phyloP scores from a whole-genome alignment of 2,329 filamentous ascomycete species.

The Periconia digitata region DNA sequence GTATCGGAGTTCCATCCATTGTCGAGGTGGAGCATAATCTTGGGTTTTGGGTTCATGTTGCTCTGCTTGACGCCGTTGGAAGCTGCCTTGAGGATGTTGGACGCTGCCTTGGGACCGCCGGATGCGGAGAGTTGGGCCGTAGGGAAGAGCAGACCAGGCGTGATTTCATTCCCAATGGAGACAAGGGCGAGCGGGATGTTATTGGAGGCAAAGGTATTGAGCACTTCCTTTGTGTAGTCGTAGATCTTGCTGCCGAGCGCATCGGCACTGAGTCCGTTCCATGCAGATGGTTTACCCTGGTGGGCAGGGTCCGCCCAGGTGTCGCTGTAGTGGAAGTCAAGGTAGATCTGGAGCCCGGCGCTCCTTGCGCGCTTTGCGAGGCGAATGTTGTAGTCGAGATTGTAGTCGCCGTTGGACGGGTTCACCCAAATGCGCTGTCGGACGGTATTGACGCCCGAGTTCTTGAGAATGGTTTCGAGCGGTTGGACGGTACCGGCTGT shows the following conservation, averaged over 20 bases:
- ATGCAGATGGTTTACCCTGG: conserved; percentile 64
- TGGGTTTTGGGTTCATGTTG: conserved; percentile 57
- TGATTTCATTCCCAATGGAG: conserved; percentile 75
- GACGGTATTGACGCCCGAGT: conserved; percentile 67
- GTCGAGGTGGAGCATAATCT: conserved; percentile 75
- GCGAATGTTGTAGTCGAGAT: conserved; percentile 69
- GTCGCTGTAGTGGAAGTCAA: conserved; percentile 69
- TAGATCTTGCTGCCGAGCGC: conserved; percentile 64
- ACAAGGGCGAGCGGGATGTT: conserved; percentile 63
- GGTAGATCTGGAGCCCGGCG: conserved; percentile 61
- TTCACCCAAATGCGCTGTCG: conserved; percentile 74
- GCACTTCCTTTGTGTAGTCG: conserved; percentile 66
- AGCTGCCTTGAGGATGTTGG: conserved; percentile 64
- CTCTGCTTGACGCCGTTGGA: conserved; percentile 67
- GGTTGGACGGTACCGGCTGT: conserved; percentile 54
- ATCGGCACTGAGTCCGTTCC: conserved; percentile 60
- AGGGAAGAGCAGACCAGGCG: conserved; percentile 66
- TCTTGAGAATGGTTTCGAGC: conserved; percentile 64
- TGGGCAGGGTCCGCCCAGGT: conserved; percentile 70
- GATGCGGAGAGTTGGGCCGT: conserved; percentile 59
- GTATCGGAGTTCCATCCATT: conserved; percentile 72
- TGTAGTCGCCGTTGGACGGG: conserved; percentile 61
- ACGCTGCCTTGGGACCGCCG: conserved; percentile 57
- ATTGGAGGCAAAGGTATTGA: conserved; percentile 61
- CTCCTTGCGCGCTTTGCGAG: conserved; percentile 67